Evolutionary conservation across 2,329 filamentous ascomycete genomes (phyloP), one percentile per base, ranked within the genome.

Genomic region (Paecilomyces dactylethromorphus): DNA sequence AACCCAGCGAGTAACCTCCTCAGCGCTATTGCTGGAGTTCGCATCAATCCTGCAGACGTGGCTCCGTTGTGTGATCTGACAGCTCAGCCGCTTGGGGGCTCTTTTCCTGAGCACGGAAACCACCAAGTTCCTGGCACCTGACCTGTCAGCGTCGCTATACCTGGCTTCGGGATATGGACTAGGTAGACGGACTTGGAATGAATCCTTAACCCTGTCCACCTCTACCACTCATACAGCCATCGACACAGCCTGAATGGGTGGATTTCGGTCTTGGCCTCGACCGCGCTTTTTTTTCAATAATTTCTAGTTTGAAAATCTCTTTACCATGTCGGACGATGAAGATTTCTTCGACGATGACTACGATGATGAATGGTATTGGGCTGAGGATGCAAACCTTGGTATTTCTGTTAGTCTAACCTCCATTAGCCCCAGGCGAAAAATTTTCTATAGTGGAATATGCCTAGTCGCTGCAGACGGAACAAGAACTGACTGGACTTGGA

Each of bases 271-370:
- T 45, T 45, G 39, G n/a, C n/a, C 18, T 45, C 39, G 39, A 45
- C 39, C 29, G 29, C 51, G 21, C 15, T 24, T 54, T 55, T 39
- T 18, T 21, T 55, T 39, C 39, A 50, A 51, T 18, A 56, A 52
- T 18, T 32, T 18, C 31, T 53, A 12, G 15, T 52, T 18, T 32
- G 10, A 15, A 13, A 10, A 21, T n/a, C 7, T n/a, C 45, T 29
- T 22, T 15, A 31, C 24, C 57, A 75, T 75, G 72, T 75, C 73
- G 56, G 73, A 75, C 60, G 72, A 75, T 56, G 73, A 75, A 53
- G 70, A 72, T 5, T 72, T 69, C 54, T 71, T 71, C 35, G 72
- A 75, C 53, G 71, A 74, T 54, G 72, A 74, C 7, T 56, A 35
- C 18, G 56, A 58, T n/a, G 61, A 63, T 29, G 62, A 72, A 68